These are phyloP conservation scores for Pseudozyma sp. DNA, from an alignment of 1,284 basidiomycete genomes.

Conservation along the genomic window DNA sequence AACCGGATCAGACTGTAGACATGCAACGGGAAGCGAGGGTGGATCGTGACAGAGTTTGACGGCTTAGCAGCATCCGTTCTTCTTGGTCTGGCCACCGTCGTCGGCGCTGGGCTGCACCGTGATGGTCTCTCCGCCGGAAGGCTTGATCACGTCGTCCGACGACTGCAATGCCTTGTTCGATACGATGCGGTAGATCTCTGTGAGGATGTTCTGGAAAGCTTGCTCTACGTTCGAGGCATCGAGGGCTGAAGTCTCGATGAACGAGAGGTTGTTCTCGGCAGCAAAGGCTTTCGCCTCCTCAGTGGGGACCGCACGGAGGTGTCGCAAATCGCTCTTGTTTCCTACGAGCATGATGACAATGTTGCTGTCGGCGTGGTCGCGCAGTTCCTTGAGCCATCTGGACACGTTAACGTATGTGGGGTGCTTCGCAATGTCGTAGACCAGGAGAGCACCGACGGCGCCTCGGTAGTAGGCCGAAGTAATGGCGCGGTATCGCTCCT, in stretches of 20 bases:
- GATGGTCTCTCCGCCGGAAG: conserved; percentile 67
- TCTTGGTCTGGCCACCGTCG: conserved; percentile 67
- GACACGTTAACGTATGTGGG: conserved; percentile 94
- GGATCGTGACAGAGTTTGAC: conserved; percentile 8
- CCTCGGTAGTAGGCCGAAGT: conserved; percentile 97
- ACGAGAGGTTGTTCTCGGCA: conserved; percentile 82
- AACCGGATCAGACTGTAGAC: conserved; percentile 9
- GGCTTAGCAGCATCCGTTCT: conserved; percentile 67
- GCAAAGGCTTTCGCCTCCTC: conserved; percentile 73
- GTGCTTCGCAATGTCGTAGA: conserved; percentile 77
- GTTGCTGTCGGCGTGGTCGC: conserved; percentile 73
- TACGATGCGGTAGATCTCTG: conserved; percentile 71
- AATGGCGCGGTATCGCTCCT: conserved; percentile 98
- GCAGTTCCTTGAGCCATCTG: conserved; percentile 97
- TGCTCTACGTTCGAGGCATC: conserved; percentile 96
- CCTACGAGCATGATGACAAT: conserved; percentile 73
- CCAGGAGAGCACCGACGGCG: conserved; percentile 78
- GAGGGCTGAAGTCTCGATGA: conserved; percentile 98
- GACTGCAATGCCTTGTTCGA: conserved; percentile 69
- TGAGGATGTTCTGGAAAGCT: conserved; percentile 94
- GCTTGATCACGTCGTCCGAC: conserved; percentile 68
- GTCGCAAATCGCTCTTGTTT: conserved; percentile 96
- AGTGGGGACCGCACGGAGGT: conserved; percentile 92
- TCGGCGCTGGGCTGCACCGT: conserved; percentile 68
- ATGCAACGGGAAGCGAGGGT: not conserved